Evolutionary conservation across 2,329 filamentous ascomycete species (phyloP), one percentile per base, ranked within the genome.

Genomic region (Leptographium flavum): DNA sequence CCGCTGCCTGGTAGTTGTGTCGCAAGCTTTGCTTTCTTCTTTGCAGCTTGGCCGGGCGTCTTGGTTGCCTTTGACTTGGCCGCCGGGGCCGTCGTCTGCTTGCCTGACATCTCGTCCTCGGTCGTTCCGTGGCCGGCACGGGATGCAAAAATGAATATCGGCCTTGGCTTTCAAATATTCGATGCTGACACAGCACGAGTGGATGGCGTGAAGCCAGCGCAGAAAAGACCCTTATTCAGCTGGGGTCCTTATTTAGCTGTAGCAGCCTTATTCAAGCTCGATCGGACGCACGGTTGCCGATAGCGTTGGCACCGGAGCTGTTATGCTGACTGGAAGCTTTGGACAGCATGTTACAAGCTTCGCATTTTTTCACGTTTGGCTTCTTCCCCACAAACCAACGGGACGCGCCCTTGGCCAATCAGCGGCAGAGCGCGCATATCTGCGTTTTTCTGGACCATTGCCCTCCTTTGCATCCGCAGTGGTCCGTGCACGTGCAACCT

Each of bases 391-490:
- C 46, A 47, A 42, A 39, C 22, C 21, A 35, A 31, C 27, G 17
- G 21, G 25, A 22, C 40, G 30, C 25, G 27, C 31, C 11, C 8
- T 36, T n/a, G 39, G 40, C 46, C 46, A 48, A 48, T 45, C 43
- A 48, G 17, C 14, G 17, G 19, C 30, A 19, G 22, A 17, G 22
- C 15, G 15, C 30, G 27, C 22, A 19, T 39, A 15, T 14, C 22
- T 15, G 13, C 15, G n/a, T 17, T 19, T 25, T 32, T 21, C 25
- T 42, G 11, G 43, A 45, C 40, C 43, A 46, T 39, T 42, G 46
- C 44, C n/a, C n/a, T 46, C 47, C 45, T 43, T 40, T 48, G 43
- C 46, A 48, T 36, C 21, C 27, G 14, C 28, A 5, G 31, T 46
- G 47, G 47, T 30, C 47, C 38, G 47, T 48, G 47, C 47, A 42